phyloP scores from a whole-genome alignment of 306 rosid species.

The Betula pendula region DNA sequence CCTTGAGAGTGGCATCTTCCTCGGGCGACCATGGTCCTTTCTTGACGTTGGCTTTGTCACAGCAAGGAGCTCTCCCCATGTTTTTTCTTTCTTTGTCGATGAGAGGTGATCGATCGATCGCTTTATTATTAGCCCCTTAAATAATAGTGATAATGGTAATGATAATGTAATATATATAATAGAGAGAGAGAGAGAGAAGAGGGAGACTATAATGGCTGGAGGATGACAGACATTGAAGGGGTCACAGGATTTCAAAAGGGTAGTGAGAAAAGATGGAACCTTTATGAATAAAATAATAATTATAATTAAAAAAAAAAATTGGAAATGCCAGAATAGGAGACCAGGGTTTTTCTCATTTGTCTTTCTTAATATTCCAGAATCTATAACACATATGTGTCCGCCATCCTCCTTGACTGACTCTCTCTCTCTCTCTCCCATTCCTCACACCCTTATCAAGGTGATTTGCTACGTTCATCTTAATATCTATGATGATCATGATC shows the following conservation, averaged over 20 bases:
- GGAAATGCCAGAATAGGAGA: conserved; percentile 47
- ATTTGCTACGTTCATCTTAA: conserved; percentile 28
- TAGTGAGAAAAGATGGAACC: conserved; percentile 36
- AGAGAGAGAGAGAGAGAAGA: conserved; percentile 7
- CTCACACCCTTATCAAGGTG: neutral
- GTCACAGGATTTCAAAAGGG: conserved; percentile 58
- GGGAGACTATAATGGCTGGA: conserved; percentile 61
- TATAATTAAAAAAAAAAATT: conserved; percentile 27
- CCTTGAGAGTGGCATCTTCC: conserved; percentile 91
- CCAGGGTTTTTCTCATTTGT: conserved; percentile 50
- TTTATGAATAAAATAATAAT: conserved; percentile 39
- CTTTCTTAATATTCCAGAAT: conserved; percentile 43
- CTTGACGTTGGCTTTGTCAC: conserved; percentile 98
- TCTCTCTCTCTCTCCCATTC: too few relatives aligned
- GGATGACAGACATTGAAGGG: conserved; percentile 42
- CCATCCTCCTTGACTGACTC: conserved; percentile 38
- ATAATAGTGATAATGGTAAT: conserved; percentile 38
- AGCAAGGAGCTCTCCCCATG: conserved; percentile 99
- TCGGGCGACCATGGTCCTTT: conserved; percentile 99
- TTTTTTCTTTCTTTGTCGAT: conserved; percentile 4
- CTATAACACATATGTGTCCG: conserved; percentile 23
- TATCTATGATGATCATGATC: conserved; percentile 31
- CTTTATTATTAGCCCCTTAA: conserved; percentile 13
- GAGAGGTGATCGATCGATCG: conserved; percentile 12
- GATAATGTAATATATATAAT: conserved; percentile 34